Base-by-base conservation (phyloP, 2,329 filamentous ascomycete species). In the Leptodontidium sp. region DNA sequence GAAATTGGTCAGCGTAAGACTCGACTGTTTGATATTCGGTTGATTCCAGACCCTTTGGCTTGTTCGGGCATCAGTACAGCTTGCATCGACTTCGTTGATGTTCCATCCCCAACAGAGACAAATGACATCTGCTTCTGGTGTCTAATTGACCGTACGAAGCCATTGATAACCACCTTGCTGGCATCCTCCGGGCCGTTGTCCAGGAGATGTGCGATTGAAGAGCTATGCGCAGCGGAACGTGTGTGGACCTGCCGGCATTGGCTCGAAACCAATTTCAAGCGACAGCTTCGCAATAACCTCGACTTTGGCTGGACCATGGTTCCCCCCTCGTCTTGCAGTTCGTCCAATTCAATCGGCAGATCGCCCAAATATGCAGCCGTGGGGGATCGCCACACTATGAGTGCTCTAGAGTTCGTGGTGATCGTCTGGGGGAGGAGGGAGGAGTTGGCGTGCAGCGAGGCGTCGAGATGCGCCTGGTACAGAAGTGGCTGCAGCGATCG, bases 41-140 rank as follows among this genome's bases (percentile, higher is more conserved):
- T 15, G 32, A 8, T 50, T 64, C 62, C 70, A 68, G 66, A 77
- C 75, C 71, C 74, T 61, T 77, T 61, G 49, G 75, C 69, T 75
- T 75, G 74, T 63, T 71, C 68, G 32, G 74, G 75, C 57, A 72
- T 76, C 38, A 79, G 69, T 6, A 78, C 67, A 61, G 75, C 74
- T 82, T 99, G 96, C 66, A 98, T 80, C 35, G 93, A 85, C 70
- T 90, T 84, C 73, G 93, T 84, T 52, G 92, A 93, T 14, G 94
- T 97, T 55, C 96, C 96, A 83, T 99, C 96, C 12, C 91, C 91
- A 64, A 98, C 84, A 69, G 93, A 88, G 64, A 94, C 91, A 81
- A 99, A 98, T 5, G 91, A 90, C 69, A 91, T 85, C 26, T 87
- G 87, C 79, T 98, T 97, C 84, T 97, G 94, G 79, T 93, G 92